Percentiles rank a stretch among this genome's conserved stretches.
Evolutionary conservation across 257 asterid genomes (phyloP).

Genomic region (Solanum etuberosum): DNA sequence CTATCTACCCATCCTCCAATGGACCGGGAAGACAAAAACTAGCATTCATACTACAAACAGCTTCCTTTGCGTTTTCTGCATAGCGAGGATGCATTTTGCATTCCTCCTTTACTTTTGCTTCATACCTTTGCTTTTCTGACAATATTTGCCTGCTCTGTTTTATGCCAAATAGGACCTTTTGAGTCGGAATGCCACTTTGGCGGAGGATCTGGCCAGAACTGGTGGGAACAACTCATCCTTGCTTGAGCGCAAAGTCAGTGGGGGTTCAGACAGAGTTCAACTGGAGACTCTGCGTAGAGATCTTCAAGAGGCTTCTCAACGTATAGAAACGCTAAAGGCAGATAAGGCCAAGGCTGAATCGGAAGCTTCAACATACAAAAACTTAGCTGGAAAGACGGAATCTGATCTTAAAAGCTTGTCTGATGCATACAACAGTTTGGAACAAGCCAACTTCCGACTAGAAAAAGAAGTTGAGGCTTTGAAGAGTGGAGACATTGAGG

Average conservation of each 20-base stretch:
- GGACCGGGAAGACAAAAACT: not conserved
- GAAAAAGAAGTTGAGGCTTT: slow-evolving; percentile 58
- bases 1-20: not conserved
- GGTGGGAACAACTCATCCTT: slow-evolving; percentile 47
- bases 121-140: not conserved
- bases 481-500: slow-evolving; percentile 51
- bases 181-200: slow-evolving; percentile 74
- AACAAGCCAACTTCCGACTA: slow-evolving; percentile 62
- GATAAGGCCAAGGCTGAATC: slow-evolving; percentile 58
- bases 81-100: not conserved
- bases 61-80: not conserved
- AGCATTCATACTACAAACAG: not conserved
- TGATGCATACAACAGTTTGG: slow-evolving; percentile 91
- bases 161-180: slow-evolving; percentile 57
- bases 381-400: slow-evolving; percentile 51
- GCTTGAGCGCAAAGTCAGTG: slow-evolving; percentile 35
- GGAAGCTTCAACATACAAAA: slow-evolving; percentile 43
- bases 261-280: slow-evolving; percentile 60
- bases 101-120: not conserved
- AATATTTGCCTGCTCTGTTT: not conserved
- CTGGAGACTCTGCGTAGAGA: slow-evolving; percentile 62
- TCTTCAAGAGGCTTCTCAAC: slow-evolving; percentile 52
- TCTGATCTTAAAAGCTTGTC: slow-evolving; percentile 84
- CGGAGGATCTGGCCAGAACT: slow-evolving; percentile 60
- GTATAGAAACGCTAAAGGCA: slow-evolving; percentile 54